phyloP scores from a whole-genome alignment of 2,329 filamentous ascomycete species.

The Talaromyces pinophilus region DNA sequence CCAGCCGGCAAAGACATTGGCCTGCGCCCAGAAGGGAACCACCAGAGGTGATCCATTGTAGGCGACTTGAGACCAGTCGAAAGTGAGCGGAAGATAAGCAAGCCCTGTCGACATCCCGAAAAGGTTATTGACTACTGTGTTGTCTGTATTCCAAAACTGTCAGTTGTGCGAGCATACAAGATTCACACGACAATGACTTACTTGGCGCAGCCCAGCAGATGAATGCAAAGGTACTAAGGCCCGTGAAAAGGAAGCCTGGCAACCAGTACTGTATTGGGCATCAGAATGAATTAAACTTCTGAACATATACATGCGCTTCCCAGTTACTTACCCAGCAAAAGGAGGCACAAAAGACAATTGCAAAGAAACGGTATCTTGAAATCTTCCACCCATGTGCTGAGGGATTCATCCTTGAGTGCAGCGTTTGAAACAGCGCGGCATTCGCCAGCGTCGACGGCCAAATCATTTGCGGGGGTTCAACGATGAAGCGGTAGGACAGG shows the following conservation, averaged over 20 bases:
- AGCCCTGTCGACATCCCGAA: conserved; percentile 40
- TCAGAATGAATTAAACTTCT: background rate
- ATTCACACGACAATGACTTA: conserved; percentile 30
- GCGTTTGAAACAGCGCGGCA: conserved; percentile 36
- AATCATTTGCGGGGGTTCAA: conserved; percentile 41
- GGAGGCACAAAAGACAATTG: conserved; percentile 26
- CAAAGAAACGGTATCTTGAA: conserved; percentile 32
- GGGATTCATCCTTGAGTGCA: conserved; percentile 40
- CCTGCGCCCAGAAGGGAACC: conserved; percentile 40
- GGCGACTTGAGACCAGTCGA: conserved; percentile 52
- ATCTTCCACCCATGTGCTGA: conserved; percentile 39
- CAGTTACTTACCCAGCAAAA: conserved; percentile 28
- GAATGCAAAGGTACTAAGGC: conserved; percentile 35
- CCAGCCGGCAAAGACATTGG: conserved; percentile 44
- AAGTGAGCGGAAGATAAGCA: conserved; percentile 55
- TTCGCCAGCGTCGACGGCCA: conserved; percentile 41
- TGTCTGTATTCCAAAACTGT: conserved; percentile 37
- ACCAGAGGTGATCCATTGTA: conserved; percentile 32
- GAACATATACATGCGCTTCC: background rate
- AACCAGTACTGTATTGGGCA: conserved; percentile 28
- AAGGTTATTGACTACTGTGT: conserved; percentile 44
- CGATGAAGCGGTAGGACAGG: conserved; percentile 37
- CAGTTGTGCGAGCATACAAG: conserved; percentile 33
- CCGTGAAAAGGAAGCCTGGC: conserved; percentile 35
- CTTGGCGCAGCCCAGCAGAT: conserved; percentile 48